Percentiles rank a stretch among this genome's conserved stretches.
Evolutionary conservation across 148 eudicot genomes (phyloP).

Genomic region (Polygonum aviculare): DNA sequence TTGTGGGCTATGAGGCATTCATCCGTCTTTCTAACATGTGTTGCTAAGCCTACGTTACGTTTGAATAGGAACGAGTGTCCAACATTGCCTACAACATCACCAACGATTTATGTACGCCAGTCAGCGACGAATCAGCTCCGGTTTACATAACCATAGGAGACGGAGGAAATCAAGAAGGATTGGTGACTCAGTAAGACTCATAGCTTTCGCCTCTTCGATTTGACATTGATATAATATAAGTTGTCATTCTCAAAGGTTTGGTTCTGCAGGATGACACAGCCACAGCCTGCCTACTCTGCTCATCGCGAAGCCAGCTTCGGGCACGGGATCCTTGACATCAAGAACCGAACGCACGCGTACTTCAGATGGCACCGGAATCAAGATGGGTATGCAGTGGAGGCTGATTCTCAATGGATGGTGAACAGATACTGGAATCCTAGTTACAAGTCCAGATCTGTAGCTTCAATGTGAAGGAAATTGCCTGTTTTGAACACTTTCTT

Average conservation of each 20-base stretch:
- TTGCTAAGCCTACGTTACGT: slow-evolving; percentile 2
- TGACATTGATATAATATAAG: neutral
- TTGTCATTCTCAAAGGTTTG: neutral
- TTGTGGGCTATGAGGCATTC: neutral
- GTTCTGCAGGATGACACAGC: slow-evolving; percentile 62
- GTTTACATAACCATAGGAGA: slow-evolving; percentile 85
- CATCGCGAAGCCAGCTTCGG: slow-evolving; percentile 83
- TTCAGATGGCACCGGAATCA: too few species aligned
- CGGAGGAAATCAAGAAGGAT: slow-evolving; percentile 82
- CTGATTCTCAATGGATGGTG: too few species aligned
- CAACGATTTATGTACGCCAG: slow-evolving; percentile 50
- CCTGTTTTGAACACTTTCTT: too few species aligned
- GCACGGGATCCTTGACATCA: slow-evolving; percentile 37
- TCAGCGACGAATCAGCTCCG: slow-evolving; percentile 56
- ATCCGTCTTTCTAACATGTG: too few species aligned
- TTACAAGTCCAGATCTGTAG: too few species aligned
- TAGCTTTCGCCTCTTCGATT: neutral
- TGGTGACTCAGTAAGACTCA: slow-evolving; percentile 50
- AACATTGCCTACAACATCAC: slow-evolving; percentile 68
- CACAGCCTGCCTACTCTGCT: slow-evolving; percentile 80
- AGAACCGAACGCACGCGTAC: too few species aligned
- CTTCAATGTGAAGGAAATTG: too few species aligned
- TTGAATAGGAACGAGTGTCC: slow-evolving; percentile 57
- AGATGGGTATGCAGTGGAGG: too few species aligned
- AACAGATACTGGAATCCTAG: too few species aligned